Base-by-base conservation (phyloP, 805 yeast species). In the Huiozyma naganishii region DNA sequence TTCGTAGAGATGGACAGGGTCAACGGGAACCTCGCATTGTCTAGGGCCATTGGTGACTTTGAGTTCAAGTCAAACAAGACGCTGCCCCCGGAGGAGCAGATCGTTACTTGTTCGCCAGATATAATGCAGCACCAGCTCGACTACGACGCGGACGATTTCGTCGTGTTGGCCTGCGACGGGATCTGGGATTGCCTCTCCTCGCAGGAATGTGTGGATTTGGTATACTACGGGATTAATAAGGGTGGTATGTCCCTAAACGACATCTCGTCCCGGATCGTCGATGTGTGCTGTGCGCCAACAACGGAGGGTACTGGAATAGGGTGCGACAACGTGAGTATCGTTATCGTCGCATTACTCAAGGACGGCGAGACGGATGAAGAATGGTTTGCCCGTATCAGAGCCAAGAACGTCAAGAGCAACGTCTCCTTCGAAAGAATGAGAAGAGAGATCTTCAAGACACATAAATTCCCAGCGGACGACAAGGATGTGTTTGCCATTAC, bases 101-200 rank as follows among this genome's bases (percentile, higher is more conserved):
- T 86, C 37, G 97, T 92, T 44, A 92, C 97, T 28, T 90, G 90
- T 27, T 78, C 75, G 61, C 98, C 98, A 4, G 98, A 90, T 62
- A 79, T 90, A 36, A 71, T 90, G 43, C 83, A 77, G 58, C 98
- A 90, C 64, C 66, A 70, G 17, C 63, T 82, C 40, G 72, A 83
- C 46, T 69, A 69, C 44, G 66, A 64, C 6, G 70, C 74, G 39
- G 97, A 90, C 65, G 98, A 90, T 69, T 90, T 90, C 61, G 71
- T 90, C 32, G 79, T 90, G 37, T 74, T 90, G 52, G 98, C 97
- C 1, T 90, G 98, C 69, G 98, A 90, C 64, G 98, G 98, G 59
- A 90, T 90, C 58, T 90, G 98, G 97, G 98, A 90, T 67, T 92
- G 97, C 68, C 73, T 88, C 61, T 75, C 94, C 4, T 83, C 95